Conservation (phyloP, 2,329 filamentous ascomycete species). For the Ascochyta koolunga region DNA sequence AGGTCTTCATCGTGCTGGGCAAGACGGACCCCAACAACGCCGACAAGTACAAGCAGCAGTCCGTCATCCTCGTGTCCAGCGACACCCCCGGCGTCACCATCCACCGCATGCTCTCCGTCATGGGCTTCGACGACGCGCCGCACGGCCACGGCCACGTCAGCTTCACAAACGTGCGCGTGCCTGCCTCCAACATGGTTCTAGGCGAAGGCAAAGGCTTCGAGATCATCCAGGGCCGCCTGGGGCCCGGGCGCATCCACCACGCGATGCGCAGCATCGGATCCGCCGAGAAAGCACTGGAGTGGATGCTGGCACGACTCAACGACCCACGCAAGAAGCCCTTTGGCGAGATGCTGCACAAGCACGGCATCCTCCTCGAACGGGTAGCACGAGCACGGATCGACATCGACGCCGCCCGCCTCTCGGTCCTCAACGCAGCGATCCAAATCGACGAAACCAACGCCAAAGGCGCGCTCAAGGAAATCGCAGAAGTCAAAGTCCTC, state of each 20-base stretch:
- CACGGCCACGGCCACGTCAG: slow-evolving; percentile 94
- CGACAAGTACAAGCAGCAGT: slow-evolving; percentile 87
- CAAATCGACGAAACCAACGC: slow-evolving; percentile 90
- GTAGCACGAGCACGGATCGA: slow-evolving; percentile 91
- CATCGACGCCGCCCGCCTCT: slow-evolving; percentile 86
- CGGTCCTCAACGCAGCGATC: slow-evolving; percentile 92
- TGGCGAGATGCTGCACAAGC: slow-evolving; percentile 82
- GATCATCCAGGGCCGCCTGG: slow-evolving; percentile 96
- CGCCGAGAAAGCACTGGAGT: slow-evolving; percentile 89
- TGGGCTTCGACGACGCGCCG: slow-evolving; percentile 97
- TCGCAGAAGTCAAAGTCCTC: slow-evolving; percentile 92
- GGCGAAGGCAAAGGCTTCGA: slow-evolving; percentile 95
- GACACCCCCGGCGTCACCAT: slow-evolving; percentile 85
- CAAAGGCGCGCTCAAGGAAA: slow-evolving; percentile 89
- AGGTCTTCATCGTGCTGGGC: slow-evolving; percentile 95
- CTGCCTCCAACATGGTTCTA: slow-evolving; percentile 81
- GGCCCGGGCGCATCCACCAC: slow-evolving; percentile 95
- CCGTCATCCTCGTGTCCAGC: slow-evolving; percentile 86
- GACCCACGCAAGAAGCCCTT: slow-evolving; percentile 91
- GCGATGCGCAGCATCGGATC: slow-evolving; percentile 94
- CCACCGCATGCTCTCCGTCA: slow-evolving; percentile 90
- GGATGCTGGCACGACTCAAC: slow-evolving; percentile 93
- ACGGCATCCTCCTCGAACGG: slow-evolving; percentile 95
- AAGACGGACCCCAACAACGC: slow-evolving; percentile 80
- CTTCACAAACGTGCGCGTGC: slow-evolving; percentile 90